Evolutionary conservation across 306 rosid genomes (phyloP).

Genomic region (Lotus japonicus): DNA sequence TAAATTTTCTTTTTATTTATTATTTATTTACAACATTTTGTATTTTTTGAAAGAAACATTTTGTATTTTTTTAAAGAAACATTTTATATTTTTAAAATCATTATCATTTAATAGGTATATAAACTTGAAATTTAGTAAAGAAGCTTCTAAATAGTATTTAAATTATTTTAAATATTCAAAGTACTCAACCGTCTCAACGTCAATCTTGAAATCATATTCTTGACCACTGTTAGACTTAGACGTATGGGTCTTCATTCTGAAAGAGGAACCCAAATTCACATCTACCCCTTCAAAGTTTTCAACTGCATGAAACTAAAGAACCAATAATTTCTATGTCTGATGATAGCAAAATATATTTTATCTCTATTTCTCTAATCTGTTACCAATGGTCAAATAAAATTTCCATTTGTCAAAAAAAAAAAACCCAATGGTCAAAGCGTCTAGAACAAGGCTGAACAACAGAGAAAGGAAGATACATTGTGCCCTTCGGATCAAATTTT

Average conservation of each 20-base stretch:
- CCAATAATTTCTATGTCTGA: neutral
- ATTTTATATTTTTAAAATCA: too few relatives aligned
- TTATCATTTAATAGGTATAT: too few relatives aligned
- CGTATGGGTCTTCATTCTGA: neutral
- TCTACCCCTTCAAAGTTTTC: neutral
- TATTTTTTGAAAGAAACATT: too few relatives aligned
- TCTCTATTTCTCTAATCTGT: neutral
- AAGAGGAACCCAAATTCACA: neutral
- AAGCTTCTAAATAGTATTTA: neutral
- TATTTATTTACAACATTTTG: too few relatives aligned
- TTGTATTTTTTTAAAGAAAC: too few relatives aligned
- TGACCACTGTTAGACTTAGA: neutral
- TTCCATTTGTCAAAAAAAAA: too few relatives aligned
- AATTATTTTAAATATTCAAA: neutral
- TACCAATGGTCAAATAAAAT: neutral
- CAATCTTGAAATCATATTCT: neutral
- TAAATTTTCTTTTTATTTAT: too few relatives aligned
- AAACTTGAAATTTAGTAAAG: too few relatives aligned
- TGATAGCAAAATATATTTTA: neutral
- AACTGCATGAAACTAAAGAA: neutral
- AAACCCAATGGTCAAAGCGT: too few relatives aligned
- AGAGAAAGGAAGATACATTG: too few relatives aligned
- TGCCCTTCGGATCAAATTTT: too few relatives aligned
- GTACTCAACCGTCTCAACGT: neutral
- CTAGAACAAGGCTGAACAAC: neutral